Conservation (phyloP, 2,329 filamentous ascomycete genomes). For the Lasiodiplodia hormozganensis region DNA sequence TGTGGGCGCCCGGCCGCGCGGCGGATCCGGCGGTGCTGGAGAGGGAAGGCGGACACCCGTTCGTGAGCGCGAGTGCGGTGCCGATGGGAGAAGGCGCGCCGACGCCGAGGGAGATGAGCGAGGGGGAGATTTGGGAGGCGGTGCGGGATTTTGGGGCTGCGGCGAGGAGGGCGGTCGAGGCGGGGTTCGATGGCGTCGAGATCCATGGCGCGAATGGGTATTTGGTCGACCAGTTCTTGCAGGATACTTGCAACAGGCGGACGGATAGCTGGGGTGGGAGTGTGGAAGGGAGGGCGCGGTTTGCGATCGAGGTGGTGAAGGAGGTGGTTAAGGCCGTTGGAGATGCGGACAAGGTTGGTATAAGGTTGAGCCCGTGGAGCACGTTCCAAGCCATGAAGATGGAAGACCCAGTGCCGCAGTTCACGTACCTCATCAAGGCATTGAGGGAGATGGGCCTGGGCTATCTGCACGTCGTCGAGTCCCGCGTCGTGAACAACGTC, state of each 20-base stretch:
- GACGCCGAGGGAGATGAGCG: conserved; percentile 45
- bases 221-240: conserved; percentile 70
- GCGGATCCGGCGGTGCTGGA: conserved; percentile 49
- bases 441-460: conserved; percentile 61
- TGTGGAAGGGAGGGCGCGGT: conserved; percentile 59
- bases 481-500: conserved; percentile 50
- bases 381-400: conserved; percentile 70
- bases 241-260: conserved; percentile 62
- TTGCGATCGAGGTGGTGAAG: conserved; percentile 61
- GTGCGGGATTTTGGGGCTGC: conserved; percentile 49
- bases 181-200: conserved; percentile 68
- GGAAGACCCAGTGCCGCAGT: conserved; percentile 68
- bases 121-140: conserved; percentile 48
- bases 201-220: conserved; percentile 69
- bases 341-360: conserved; percentile 56
- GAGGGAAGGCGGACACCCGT: conserved; percentile 36
- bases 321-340: conserved; percentile 60
- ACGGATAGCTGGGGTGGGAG: conserved; percentile 57
- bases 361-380: conserved; percentile 64
- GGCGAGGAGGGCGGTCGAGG: conserved; percentile 54
- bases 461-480: conserved; percentile 34
- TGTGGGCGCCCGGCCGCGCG: conserved; percentile 67
- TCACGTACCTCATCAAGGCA: conserved; percentile 61
- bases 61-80: conserved; percentile 41
- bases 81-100: conserved; percentile 42